Evolutionary conservation across 768 basidiomycete genomes (phyloP), one percentile per base, ranked within the genome.

Genomic region (Tricholoma hemisulphureum): DNA sequence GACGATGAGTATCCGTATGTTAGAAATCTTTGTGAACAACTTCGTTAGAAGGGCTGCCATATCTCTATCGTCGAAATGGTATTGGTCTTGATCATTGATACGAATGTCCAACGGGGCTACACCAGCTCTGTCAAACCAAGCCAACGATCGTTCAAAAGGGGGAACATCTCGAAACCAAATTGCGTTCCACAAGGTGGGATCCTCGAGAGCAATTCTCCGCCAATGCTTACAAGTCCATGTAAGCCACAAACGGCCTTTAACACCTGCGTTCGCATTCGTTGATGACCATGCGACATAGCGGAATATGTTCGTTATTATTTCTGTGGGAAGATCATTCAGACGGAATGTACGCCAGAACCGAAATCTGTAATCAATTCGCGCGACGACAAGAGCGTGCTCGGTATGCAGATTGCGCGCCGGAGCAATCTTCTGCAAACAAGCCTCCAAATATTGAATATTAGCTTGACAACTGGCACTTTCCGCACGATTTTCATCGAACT

Each of bases 281-380:
- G 75, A 64, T n/a, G 81, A 78, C 86, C 84, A 88, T 37, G 76
- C 77, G 34, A 83, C 78, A 63, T 74, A 74, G 58, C 82, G 86
- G 62, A 91, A 82, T 61, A 91, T 86, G 58, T 83, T 79, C 70
- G 70, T 72, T 58, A 90, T 71, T 55, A 91, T 83, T 67, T 91
- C 89, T 28, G 75, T 67, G 2, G 89, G 89, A 3, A 90, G 77
- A 31, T 84, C 77, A 69, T 81, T 82, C 59, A 89, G 72, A 43
- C 80, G 80, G 68, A 88, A 88, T 31, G 73, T 71, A 21, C 74
- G 69, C 37, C 61, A 63, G 51, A 77, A 75, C 10, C 61, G 62
- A 9, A 68, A 52, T 18, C 65, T 56, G 52, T 74, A 77, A 18
- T 70, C 62, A n/a, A 70, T 45, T 23, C 74, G 73, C 32, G 74